A percentile compares a stretch with the other conserved stretches of the same genome.
Conservation (phyloP, 1,284 basidiomycete species). For the Leccinum pachyderme region DNA sequence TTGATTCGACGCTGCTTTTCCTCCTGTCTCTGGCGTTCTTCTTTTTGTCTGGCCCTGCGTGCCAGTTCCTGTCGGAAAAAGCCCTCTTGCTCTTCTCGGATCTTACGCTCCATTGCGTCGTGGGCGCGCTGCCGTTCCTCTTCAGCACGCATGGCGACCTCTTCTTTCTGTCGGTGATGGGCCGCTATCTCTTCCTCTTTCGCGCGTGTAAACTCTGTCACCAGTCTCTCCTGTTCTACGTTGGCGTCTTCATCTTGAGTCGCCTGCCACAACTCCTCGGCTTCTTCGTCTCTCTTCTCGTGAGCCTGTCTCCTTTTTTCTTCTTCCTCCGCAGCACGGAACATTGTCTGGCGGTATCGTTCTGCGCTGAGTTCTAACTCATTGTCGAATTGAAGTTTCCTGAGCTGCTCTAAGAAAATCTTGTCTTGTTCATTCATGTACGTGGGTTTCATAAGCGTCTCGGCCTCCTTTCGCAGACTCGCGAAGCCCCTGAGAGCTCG, state of each 20-base stretch:
- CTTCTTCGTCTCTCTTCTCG: constrained; percentile 15
- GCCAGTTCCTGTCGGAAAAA: constrained; percentile 10
- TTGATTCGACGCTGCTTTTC: constrained; percentile 4
- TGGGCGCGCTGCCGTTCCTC: constrained; percentile 16
- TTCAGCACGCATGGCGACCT: constrained; percentile 15
- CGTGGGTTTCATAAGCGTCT: constrained; percentile 14
- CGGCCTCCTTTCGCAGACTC: constrained; percentile 9
- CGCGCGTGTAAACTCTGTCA: constrained; percentile 3
- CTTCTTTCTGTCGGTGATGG: constrained; percentile 9
- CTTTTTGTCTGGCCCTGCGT: constrained; percentile 10
- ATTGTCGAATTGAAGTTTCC: constrained; percentile 17
- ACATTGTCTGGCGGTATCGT: constrained; percentile 18
- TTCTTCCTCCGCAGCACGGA: constrained; percentile 17
- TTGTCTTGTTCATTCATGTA: constrained; percentile 19
- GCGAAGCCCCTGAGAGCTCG: constrained; percentile 3
- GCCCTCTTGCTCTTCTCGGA: constrained; percentile 25
- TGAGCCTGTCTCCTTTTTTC: constrained; percentile 11
- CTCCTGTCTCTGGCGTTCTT: constrained; percentile 4
- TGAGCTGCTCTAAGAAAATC: constrained; percentile 29
- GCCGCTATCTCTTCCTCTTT: background rate
- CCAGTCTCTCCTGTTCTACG: constrained; percentile 8
- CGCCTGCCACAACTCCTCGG: constrained; percentile 10
- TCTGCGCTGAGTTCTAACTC: constrained; percentile 15
- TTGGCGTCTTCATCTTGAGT: background rate
- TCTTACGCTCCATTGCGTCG: constrained; percentile 20